Evolutionary conservation across 257 asterid genomes (phyloP), one percentile per base, ranked within the genome.

Genomic region (Solanum pinnatisectum): DNA sequence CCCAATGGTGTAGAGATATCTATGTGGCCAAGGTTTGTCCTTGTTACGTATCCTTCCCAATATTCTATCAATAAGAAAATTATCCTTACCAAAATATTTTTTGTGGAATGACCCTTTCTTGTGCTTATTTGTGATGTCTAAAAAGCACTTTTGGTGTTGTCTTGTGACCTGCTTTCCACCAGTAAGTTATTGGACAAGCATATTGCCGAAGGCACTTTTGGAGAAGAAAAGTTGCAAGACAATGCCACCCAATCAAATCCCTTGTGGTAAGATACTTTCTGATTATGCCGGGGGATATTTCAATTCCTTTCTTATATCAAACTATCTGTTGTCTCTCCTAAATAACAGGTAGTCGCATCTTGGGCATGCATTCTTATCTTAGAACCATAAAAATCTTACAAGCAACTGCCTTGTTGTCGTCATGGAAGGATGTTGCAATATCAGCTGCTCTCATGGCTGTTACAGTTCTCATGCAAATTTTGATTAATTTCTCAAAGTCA

Each of bases 1-100:
- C 98, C 84, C 99, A 96, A 81, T 96, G 99, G 98, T 96, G 98
- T 87, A 93, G 89, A 89, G 98, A 96, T 88, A 87, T 85, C 82
- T 97, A 96, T 81, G 92, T 92, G 12, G 98, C 91, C 83, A 97
- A 97, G 98, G 98, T 95, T 84, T 87, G 42, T 67, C 60, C 52
- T 89, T 86, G 88, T 79, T 44, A 14, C 8, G 30, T 78, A 44
- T 40, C 84, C 84, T 39, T 78, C 10, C 84, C 84, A 14, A 27
- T 40, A 78, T 25, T 27, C 35, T 1, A 2, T n/a, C 72, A 25
- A 65, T n/a, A 65, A 65, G n/a, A 39, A 42, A 77, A 13, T 56
- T 39, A n/a, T 59, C 27, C 68, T 59, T 59, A 4, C 13, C 27
- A 23, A 59, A 59, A 59, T 59, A 59, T 59, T 42, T 40, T 14